Evolutionary conservation across 2,329 filamentous ascomycete genomes (phyloP).

Genomic region (Colletotrichum tabaci): DNA sequence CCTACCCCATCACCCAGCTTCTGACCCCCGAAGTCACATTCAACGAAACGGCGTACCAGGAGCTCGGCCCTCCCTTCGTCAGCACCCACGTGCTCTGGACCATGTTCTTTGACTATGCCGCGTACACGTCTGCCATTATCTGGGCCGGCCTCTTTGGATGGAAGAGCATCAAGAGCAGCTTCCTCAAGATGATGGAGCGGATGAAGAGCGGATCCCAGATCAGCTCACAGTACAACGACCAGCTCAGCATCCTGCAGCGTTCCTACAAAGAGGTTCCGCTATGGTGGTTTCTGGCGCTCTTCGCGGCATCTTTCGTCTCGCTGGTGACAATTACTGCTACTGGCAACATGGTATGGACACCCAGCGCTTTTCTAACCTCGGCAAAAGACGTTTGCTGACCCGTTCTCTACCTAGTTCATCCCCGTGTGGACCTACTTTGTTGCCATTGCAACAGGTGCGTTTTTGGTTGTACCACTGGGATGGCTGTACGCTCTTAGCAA

Average conservation of each 20-base stretch:
- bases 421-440: constrained; percentile 74
- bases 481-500: constrained; percentile 74
- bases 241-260: constrained; percentile 71
- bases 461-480: constrained; percentile 70
- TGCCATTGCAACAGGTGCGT: constrained; percentile 67
- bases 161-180: constrained; percentile 57
- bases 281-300: constrained; percentile 71
- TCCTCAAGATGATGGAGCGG: constrained; percentile 28
- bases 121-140: constrained; percentile 66
- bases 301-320: constrained; percentile 59
- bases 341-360: constrained; percentile 56
- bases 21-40: constrained; percentile 65
- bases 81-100: constrained; percentile 46
- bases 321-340: constrained; percentile 66
- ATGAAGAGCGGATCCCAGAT: constrained; percentile 63
- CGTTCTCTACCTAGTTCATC: constrained; percentile 58
- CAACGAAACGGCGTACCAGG: constrained; percentile 71
- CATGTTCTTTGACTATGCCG: constrained; percentile 60
- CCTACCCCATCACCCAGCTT: constrained; percentile 57
- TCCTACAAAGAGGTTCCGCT: constrained; percentile 71
- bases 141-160: constrained; percentile 63
- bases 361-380: no score
- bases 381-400: neutral
- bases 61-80: constrained; percentile 68
- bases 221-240: constrained; percentile 65